phyloP scores from a whole-genome alignment of 75 land plant species.

The Gnetum montanum region DNA sequence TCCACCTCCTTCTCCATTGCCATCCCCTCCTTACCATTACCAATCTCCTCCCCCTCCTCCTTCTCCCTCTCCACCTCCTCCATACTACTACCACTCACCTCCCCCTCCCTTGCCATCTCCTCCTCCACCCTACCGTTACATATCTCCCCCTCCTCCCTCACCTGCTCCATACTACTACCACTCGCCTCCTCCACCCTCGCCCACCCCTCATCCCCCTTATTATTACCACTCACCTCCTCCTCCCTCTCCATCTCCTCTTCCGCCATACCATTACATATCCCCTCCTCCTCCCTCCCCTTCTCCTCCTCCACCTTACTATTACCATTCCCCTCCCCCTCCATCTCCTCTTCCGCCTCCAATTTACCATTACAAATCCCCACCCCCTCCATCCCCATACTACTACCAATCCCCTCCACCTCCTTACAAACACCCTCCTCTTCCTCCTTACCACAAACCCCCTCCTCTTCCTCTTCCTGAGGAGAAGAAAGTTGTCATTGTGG shows the following conservation, averaged over 20 bases:
- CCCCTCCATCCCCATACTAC: constrained; percentile 8
- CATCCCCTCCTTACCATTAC: constrained; percentile 22
- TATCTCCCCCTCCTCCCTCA: constrained; percentile 15
- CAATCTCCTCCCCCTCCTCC: constrained; percentile 36
- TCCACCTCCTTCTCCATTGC: constrained; percentile 23
- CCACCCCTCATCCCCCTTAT: constrained; percentile 16
- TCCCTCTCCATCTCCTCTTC: constrained; percentile 13
- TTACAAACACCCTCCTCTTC: constrained; percentile 3
- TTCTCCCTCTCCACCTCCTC: constrained; percentile 15
- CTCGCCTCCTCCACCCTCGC: constrained; percentile 12
- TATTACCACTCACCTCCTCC: constrained; percentile 37
- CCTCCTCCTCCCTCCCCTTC: constrained; percentile 11
- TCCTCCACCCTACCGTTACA: constrained; percentile 9
- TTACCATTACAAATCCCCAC: constrained; percentile 14
- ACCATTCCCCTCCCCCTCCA: constrained; percentile 20
- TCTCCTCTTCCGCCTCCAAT: constrained; percentile 18
- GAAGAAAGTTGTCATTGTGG: constrained; percentile 15
- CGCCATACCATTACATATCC: constrained; percentile 15
- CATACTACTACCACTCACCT: constrained; percentile 14
- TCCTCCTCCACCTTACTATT: constrained; percentile 15
- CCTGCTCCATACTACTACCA: constrained; percentile 12
- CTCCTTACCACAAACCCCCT: neutral
- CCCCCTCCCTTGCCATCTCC: constrained; percentile 14
- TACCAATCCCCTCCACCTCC: constrained; percentile 6
- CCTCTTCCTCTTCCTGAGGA: neutral